Base-by-base conservation (phyloP, 805 yeast genomes). In the Yarrowia porcina region DNA sequence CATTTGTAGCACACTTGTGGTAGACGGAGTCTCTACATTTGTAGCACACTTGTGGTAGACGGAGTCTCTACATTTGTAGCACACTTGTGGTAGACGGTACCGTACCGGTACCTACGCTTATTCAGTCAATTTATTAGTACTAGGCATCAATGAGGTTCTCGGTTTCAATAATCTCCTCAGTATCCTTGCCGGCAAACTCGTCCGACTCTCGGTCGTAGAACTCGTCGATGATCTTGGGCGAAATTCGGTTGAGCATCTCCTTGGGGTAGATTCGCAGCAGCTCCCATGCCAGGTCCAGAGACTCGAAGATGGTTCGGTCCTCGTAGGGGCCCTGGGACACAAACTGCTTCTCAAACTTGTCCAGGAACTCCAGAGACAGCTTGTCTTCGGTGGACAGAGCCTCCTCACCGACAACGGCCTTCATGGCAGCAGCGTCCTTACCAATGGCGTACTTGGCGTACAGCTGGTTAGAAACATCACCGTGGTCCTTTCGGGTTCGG, bases 351-450 rank as follows among this genome's bases (percentile, higher is more conserved):
- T 94, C 99, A 71, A 94, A 94, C 80, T 94, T 94, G 75, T 96
- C 99, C 79, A 94, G 85, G 76, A 94, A 94, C 80, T 94, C 99
- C 74, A 94, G 83, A 2, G 99, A 94, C 68, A 94, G 83, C 79
- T 96, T 96, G 79, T 94, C 99, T 77, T 94, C 99, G 67, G 90
- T 90, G 33, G 97, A 91, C 73, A 94, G 82, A 35, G 99, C 99
- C 79, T 94, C 99, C 79, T 94, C 99, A 85, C 99, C 99, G 70
- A 94, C 99, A 69, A 94, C 99, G 13, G 99, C 97, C 80, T 94
- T 94, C 99, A 94, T 94, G 70, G 99, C 97, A 57, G 99, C 99
- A 27, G 99, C 99, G 79, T 94, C 99, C 80, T 92, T 89, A 82
- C 99, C 99, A 80, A 94, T 96, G 67, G 99, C 99, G 76, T 94